Evolutionary conservation across 441 rosid genomes (phyloP).

Genomic region (Gossypium trilobum): DNA sequence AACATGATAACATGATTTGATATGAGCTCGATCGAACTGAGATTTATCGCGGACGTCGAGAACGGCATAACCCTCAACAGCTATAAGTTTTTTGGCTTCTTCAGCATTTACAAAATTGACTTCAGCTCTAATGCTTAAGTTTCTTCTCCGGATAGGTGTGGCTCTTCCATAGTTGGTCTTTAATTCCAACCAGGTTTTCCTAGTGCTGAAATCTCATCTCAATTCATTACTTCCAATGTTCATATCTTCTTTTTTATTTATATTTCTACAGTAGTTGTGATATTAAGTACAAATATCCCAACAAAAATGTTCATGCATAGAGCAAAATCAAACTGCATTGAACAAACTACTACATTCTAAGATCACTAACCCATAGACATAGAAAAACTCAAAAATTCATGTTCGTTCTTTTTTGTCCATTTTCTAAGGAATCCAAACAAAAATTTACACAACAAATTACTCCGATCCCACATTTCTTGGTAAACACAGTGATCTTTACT

Average conservation of each 20-base stretch:
- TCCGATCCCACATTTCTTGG: not conserved
- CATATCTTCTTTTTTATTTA: slow-evolving; percentile 1
- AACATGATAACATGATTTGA: slow-evolving; percentile 62
- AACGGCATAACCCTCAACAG: slow-evolving; percentile 49
- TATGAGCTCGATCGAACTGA: slow-evolving; percentile 74
- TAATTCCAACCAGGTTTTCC: slow-evolving; percentile 30
- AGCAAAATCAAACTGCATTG: slow-evolving; percentile 3
- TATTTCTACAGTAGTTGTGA: not conserved
- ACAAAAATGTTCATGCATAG: not conserved
- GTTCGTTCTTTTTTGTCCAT: not conserved
- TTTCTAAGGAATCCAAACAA: not conserved
- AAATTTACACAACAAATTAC: not conserved
- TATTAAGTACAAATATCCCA: not conserved
- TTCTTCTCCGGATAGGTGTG: slow-evolving; percentile 25
- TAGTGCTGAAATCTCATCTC: slow-evolving; percentile 41
- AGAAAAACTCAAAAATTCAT: not conserved
- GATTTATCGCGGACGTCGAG: slow-evolving; percentile 69
- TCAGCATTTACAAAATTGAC: slow-evolving; percentile 65
- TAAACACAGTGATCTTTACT: too few species aligned
- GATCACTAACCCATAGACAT: not conserved
- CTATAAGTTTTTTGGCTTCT: slow-evolving; percentile 62
- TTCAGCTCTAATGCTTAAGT: slow-evolving; percentile 54
- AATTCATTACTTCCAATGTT: slow-evolving; percentile 19
- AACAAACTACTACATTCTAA: not conserved
- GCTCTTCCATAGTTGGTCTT: slow-evolving; percentile 36